Conservation (phyloP, 257 asterid species). For the Nicotiana otophora region DNA sequence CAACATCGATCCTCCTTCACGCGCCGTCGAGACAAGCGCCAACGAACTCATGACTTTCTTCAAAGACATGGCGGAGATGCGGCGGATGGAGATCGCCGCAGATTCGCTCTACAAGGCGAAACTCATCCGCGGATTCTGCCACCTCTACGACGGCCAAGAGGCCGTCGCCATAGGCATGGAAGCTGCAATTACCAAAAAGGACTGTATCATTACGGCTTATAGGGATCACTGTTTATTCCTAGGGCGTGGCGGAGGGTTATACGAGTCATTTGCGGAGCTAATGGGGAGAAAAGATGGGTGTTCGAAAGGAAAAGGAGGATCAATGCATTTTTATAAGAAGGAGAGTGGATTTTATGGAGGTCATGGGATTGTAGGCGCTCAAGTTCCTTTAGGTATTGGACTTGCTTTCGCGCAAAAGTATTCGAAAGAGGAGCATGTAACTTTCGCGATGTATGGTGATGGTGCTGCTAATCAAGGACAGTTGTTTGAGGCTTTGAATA, state of each 20-base stretch:
- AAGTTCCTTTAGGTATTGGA: slow-evolving; percentile 86
- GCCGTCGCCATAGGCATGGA: slow-evolving; percentile 94
- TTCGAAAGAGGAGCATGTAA: slow-evolving; percentile 72
- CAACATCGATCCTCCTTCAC: slow-evolving; percentile 86
- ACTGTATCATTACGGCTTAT: slow-evolving; percentile 73
- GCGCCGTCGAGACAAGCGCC: slow-evolving; percentile 64
- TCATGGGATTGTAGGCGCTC: slow-evolving; percentile 97
- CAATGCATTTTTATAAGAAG: slow-evolving; percentile 94
- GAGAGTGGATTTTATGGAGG: slow-evolving; percentile 87
- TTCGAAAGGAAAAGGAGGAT: slow-evolving; percentile 91
- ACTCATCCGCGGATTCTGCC: slow-evolving; percentile 89
- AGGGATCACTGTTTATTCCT: slow-evolving; percentile 67
- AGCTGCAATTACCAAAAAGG: slow-evolving; percentile 71
- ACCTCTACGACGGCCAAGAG: slow-evolving; percentile 94
- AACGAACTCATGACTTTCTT: slow-evolving; percentile 70
- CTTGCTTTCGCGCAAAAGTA: slow-evolving; percentile 92
- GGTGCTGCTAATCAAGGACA: slow-evolving; percentile 99
- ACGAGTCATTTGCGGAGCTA: slow-evolving; percentile 66
- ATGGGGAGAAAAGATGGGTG: slow-evolving; percentile 95
- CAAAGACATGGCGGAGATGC: slow-evolving; percentile 81
- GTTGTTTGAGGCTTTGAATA: slow-evolving; percentile 91
- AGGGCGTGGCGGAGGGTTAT: slow-evolving; percentile 80
- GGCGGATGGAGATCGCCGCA: slow-evolving; percentile 93
- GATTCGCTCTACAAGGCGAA: slow-evolving; percentile 93
- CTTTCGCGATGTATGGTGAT: slow-evolving; percentile 88